phyloP scores from a whole-genome alignment of 768 basidiomycete species.

The Rhodotorula diobovata region DNA sequence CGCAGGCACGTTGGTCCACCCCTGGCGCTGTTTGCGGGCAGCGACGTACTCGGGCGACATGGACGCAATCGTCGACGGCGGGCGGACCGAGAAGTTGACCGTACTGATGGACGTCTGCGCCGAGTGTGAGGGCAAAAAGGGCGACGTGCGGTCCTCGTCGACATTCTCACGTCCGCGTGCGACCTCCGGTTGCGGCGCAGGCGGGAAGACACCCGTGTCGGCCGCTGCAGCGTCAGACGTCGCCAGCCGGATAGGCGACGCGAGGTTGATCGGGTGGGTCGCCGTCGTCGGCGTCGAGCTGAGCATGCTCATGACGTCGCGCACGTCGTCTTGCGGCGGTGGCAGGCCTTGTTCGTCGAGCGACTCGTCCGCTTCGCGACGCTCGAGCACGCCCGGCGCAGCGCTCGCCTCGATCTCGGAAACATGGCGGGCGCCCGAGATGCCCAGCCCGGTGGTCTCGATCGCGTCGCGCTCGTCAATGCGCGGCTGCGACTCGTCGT shows the following conservation, averaged over 20 bases:
- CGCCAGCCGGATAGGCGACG: slow-evolving; percentile 41
- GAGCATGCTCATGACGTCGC: slow-evolving; percentile 37
- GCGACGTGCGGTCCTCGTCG: not conserved
- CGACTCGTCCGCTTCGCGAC: not conserved
- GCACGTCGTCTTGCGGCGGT: slow-evolving; percentile 37
- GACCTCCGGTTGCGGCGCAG: not conserved
- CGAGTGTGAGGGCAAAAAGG: slow-evolving; percentile 21
- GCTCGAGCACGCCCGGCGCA: slow-evolving; percentile 10
- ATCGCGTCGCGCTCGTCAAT: slow-evolving; percentile 14
- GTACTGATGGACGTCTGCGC: slow-evolving; percentile 24
- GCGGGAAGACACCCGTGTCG: slow-evolving; percentile 12
- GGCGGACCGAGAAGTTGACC: slow-evolving; percentile 33
- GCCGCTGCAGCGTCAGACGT: not conserved
- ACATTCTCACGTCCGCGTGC: not conserved
- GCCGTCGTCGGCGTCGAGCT: slow-evolving; percentile 17
- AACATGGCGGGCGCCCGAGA: slow-evolving; percentile 21
- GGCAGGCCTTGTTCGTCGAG: slow-evolving; percentile 18
- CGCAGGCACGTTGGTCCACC: slow-evolving; percentile 25
- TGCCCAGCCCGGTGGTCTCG: slow-evolving; percentile 38
- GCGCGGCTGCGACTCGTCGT: slow-evolving; percentile 5
- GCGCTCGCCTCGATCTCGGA: not conserved
- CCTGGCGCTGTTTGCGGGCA: slow-evolving; percentile 27
- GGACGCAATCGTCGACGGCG: slow-evolving; percentile 29
- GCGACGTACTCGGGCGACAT: slow-evolving; percentile 29
- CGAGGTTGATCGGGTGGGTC: slow-evolving; percentile 14